phyloP scores from a whole-genome alignment of 2,329 filamentous ascomycete genomes.

The Macroventuria anomochaeta region DNA sequence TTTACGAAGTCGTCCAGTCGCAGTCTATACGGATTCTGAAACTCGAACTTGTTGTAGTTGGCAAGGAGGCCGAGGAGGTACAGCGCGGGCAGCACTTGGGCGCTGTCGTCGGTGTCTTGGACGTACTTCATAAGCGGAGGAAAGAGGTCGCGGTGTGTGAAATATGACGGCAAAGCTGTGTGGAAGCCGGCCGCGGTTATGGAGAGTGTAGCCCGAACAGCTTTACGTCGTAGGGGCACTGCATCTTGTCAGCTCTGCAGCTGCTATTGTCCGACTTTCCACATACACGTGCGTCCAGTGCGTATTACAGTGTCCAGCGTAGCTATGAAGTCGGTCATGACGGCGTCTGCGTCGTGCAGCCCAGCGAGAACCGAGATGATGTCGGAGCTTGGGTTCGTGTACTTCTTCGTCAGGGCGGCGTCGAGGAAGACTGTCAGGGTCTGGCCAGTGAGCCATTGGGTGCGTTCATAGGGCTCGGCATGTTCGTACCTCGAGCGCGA shows the following conservation, averaged over 20 bases:
- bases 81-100: constrained; percentile 74
- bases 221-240: constrained; percentile 80
- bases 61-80: constrained; percentile 83
- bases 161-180: constrained; percentile 91
- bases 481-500: constrained; percentile 81
- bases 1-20: constrained; percentile 96
- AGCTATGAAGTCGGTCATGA: constrained; percentile 88
- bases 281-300: constrained; percentile 72
- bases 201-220: constrained; percentile 79
- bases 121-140: constrained; percentile 94
- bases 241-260: constrained; percentile 9
- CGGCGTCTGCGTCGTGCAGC: constrained; percentile 82
- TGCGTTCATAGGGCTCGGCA: not conserved
- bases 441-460: constrained; percentile 62
- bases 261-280: not conserved
- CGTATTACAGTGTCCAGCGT: constrained; percentile 83
- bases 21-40: constrained; percentile 93
- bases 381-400: constrained; percentile 93
- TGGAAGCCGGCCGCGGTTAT: constrained; percentile 94
- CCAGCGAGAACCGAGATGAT: constrained; percentile 90
- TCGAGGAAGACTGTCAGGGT: constrained; percentile 89
- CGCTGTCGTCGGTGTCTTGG: constrained; percentile 72
- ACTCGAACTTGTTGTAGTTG: constrained; percentile 99
- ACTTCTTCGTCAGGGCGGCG: constrained; percentile 83
- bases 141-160: constrained; percentile 93